Evolutionary conservation across 225 moss, liverwort and hornwort genomes (phyloP).

Genomic region (Asterella californica): DNA sequence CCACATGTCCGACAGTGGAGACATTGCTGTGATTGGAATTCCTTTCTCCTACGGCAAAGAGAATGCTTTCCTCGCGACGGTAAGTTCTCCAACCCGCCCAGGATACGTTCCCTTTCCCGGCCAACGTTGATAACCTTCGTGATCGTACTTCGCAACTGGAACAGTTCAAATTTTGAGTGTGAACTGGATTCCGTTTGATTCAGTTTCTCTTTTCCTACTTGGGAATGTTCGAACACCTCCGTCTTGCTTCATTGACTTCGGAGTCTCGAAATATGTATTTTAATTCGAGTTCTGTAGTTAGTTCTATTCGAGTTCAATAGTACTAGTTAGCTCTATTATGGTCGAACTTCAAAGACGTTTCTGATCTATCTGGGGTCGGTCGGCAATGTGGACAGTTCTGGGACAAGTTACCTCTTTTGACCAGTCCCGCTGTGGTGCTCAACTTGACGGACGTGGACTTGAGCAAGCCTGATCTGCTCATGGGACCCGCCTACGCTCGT

Average conservation of each 20-base stretch:
- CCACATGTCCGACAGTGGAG: conserved; percentile 43
- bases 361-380: not conserved
- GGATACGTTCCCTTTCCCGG: not conserved
- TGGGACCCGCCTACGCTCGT: conserved; percentile 64
- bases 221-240: not conserved
- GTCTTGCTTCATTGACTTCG: not conserved
- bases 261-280: not conserved
- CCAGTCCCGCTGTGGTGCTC: not conserved
- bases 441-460: conserved; percentile 5
- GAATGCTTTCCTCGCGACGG: conserved; percentile 23
- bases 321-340: too few species aligned
- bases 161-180: not conserved
- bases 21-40: conserved; percentile 56
- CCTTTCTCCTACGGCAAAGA: conserved; percentile 34
- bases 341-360: not conserved
- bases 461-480: conserved; percentile 12
- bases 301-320: not conserved
- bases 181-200: not conserved
- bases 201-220: not conserved
- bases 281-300: not conserved
- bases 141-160: not conserved
- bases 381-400: conserved; percentile 21
- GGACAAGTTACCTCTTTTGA: conserved; percentile 12
- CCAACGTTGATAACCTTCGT: not conserved
- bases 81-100: not conserved